Percentiles rank a stretch among this genome's conserved stretches.
Conservation (phyloP, 257 asterid species). For the Gynochthodes officinalis region DNA sequence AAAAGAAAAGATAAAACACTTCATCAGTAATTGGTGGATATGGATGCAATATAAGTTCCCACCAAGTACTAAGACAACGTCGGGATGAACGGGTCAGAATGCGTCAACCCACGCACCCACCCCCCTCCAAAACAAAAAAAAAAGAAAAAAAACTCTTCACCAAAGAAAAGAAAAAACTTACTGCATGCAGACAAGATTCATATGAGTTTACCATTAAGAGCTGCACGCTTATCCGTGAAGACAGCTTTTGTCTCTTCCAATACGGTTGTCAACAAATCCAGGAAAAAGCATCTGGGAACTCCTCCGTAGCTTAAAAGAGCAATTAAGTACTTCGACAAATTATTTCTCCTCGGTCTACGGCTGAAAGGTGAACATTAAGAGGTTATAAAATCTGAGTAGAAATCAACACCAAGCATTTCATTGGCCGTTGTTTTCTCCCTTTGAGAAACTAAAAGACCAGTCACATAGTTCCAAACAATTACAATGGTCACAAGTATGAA, state of each 20-base stretch:
- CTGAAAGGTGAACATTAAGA: slow-evolving; percentile 41
- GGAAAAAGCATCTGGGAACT: slow-evolving; percentile 55
- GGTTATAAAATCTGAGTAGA: neutral
- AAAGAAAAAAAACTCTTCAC: too few species aligned
- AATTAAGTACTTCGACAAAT: slow-evolving; percentile 61
- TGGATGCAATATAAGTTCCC: neutral
- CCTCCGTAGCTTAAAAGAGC: slow-evolving; percentile 74
- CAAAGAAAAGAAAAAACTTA: neutral
- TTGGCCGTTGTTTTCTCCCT: neutral
- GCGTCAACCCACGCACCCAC: too few species aligned
- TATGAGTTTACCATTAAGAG: slow-evolving; percentile 55
- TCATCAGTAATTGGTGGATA: neutral
- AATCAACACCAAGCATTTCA: neutral
- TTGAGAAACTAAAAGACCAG: neutral
- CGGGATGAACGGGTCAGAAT: too few species aligned
- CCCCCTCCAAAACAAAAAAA: too few species aligned
- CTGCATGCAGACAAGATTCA: neutral
- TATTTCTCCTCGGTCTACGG: slow-evolving; percentile 46
- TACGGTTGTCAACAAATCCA: slow-evolving; percentile 41
- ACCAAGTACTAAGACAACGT: neutral
- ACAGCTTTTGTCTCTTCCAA: slow-evolving; percentile 51
- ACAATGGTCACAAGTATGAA: neutral
- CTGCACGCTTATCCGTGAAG: slow-evolving; percentile 52
- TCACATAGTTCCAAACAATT: neutral
- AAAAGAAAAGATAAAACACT: neutral